Conservation (phyloP, 305 asterid species). For the Rubia balearica region DNA sequence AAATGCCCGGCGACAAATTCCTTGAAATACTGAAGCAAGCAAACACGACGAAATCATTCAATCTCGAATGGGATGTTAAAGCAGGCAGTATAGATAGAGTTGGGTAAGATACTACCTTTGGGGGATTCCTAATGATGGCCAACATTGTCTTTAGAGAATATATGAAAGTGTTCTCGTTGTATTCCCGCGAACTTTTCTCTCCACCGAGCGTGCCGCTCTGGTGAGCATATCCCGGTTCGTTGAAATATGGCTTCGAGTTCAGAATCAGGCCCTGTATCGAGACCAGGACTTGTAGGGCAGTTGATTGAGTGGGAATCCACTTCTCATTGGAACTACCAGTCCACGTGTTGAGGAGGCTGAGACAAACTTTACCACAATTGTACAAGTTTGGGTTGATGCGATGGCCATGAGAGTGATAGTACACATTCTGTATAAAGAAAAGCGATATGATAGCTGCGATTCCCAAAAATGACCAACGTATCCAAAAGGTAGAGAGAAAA, state of each 20-base stretch:
- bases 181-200: constrained; percentile 42
- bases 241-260: constrained; percentile 75
- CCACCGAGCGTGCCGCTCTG: constrained; percentile 42
- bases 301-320: constrained; percentile 72
- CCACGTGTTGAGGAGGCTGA: constrained; percentile 97
- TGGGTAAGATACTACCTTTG: constrained; percentile 45
- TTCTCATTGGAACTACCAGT: constrained; percentile 54
- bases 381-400: constrained; percentile 88
- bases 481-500: background rate
- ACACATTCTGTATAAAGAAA: constrained; percentile 51
- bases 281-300: constrained; percentile 81
- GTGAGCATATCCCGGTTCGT: constrained; percentile 78
- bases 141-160: constrained; percentile 66
- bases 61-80: background rate
- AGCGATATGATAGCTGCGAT: constrained; percentile 8
- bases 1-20: constrained; percentile 68
- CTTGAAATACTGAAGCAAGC: constrained; percentile 57
- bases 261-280: constrained; percentile 89
- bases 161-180: constrained; percentile 61
- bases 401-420: constrained; percentile 86
- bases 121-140: constrained; percentile 69
- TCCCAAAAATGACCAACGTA: background rate
- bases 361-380: constrained; percentile 76
- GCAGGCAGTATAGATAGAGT: background rate
- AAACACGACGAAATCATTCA: background rate